Evolutionary conservation across 495 filamentous ascomycete genomes (phyloP), one percentile per base, ranked within the genome.

Genomic region (Lasiosphaeria miniovina): DNA sequence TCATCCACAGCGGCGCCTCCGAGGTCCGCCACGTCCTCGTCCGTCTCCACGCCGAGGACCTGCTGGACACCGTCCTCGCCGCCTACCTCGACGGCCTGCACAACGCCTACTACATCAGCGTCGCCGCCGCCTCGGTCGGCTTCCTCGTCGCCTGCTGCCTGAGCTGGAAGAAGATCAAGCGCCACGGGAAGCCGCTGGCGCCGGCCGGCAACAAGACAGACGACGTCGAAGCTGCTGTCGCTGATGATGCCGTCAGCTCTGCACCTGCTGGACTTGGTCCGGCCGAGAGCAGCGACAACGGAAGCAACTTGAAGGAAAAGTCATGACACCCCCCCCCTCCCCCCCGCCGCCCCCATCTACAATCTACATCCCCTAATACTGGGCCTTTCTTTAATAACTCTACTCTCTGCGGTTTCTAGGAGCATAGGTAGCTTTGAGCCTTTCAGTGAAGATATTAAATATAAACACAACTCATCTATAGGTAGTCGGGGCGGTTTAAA

Each of bases 81-180:
- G 77, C 76, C 4, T 81, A 82, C 61, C 70, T 81, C 46, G 49
- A 63, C 4, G 80, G 79, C 0, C 55, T 82, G 62, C 69, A 73
- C 31, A 64, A 76, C 45, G 66, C 73, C 6, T 82, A 72, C 38
- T 80, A 73, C 65, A 76, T 82, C 58, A 70, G 75, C 0, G 68
- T 74, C 3, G 78, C 62, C 17, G 72, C 72, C 50, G 75, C 75
- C 0, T 70, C 60, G 12, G 64, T 60, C 4, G 75, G 72, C 2
- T 81, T 82, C 58, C 17, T 77, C 6, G 66, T 62, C 0, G 71
- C 70, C 3, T 69, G 71, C 7, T 73, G 72, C 4, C 43, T 81
- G 50, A 61, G 68, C 55, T 82, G 80, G 78, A 78, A 72, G 71
- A 79, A 73, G 67, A 75, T 81, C 12, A 72, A 77, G 68, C 73